phyloP scores from a whole-genome alignment of 345 rosid species.

The Laguncularia racemosa region DNA sequence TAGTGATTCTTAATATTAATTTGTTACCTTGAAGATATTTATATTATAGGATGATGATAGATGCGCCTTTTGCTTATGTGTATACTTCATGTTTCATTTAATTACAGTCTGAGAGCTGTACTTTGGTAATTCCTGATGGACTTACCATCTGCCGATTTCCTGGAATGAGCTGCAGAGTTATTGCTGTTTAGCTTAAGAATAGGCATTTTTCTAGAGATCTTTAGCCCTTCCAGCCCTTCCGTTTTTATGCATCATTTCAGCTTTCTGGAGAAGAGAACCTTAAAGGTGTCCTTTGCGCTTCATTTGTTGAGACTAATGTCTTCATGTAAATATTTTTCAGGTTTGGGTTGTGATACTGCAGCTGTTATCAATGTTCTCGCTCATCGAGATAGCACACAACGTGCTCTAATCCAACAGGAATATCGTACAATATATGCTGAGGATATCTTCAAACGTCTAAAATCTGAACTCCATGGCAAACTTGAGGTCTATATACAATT shows the following conservation, averaged over 20 bases:
- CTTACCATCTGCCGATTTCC: too few relatives aligned
- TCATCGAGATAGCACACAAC: constrained; percentile 57
- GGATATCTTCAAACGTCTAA: constrained; percentile 39
- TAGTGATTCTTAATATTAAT: too few relatives aligned
- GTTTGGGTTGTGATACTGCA: constrained; percentile 50
- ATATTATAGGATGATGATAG: too few relatives aligned
- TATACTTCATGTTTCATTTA: too few relatives aligned
- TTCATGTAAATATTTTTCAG: constrained; percentile 15
- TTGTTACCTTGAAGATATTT: too few relatives aligned
- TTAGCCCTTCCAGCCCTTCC: too few relatives aligned
- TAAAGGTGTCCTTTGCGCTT: neutral
- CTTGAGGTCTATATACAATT: constrained; percentile 35
- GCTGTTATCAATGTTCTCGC: constrained; percentile 51
- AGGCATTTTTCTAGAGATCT: too few relatives aligned
- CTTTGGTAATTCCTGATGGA: too few relatives aligned
- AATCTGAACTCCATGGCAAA: constrained; percentile 53
- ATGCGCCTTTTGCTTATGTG: too few relatives aligned
- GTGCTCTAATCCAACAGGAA: constrained; percentile 46
- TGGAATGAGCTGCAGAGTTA: too few relatives aligned
- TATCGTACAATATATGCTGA: constrained; percentile 38
- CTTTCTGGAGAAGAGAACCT: neutral
- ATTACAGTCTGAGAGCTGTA: too few relatives aligned
- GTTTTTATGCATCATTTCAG: neutral
- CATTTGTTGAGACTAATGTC: neutral
- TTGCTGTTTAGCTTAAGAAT: too few relatives aligned